Percentiles rank a stretch among this genome's conserved stretches.
phyloP scores from a whole-genome alignment of 352 stramenopile species.

The Thraustochytrium striatum region DNA sequence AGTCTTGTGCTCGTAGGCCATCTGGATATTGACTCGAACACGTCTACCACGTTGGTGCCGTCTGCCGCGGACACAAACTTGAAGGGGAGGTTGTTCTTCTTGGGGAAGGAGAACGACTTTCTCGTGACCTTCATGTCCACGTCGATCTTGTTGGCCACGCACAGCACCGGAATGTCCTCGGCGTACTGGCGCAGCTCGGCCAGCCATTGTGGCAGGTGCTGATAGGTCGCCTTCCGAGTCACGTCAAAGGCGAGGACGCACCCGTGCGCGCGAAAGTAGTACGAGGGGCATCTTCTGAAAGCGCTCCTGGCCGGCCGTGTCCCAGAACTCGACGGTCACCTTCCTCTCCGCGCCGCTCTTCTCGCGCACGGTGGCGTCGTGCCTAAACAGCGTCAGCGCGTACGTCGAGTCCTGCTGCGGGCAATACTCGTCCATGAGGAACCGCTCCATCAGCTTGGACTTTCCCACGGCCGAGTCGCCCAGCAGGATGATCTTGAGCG shows the following conservation, averaged over 20 bases:
- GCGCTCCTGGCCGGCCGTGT: slow-evolving; percentile 88
- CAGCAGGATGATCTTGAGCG: slow-evolving; percentile 80
- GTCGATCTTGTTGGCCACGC: slow-evolving; percentile 96
- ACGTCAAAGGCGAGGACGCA: slow-evolving; percentile 93
- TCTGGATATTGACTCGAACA: slow-evolving; percentile 81
- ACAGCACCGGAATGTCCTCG: slow-evolving; percentile 81
- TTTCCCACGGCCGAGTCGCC: slow-evolving; percentile 90
- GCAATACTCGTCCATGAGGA: slow-evolving; percentile 92
- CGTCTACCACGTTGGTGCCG: slow-evolving; percentile 90
- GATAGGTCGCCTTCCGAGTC: slow-evolving; percentile 88
- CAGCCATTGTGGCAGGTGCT: slow-evolving; percentile 83
- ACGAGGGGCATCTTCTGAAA: slow-evolving; percentile 91
- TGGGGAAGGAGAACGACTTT: slow-evolving; percentile 92
- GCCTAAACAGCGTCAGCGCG: slow-evolving; percentile 85
- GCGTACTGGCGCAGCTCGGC: slow-evolving; percentile 85
- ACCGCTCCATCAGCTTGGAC: slow-evolving; percentile 89
- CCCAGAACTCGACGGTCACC: slow-evolving; percentile 81
- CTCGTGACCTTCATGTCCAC: slow-evolving; percentile 88
- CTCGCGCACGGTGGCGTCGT: slow-evolving; percentile 77
- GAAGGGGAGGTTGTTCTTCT: slow-evolving; percentile 86
- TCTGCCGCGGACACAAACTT: slow-evolving; percentile 88
- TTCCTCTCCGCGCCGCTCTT: slow-evolving; percentile 49
- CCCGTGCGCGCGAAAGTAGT: slow-evolving; percentile 88
- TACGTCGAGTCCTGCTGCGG: slow-evolving; percentile 87
- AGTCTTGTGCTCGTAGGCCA: slow-evolving; percentile 76